phyloP scores from a whole-genome alignment of 192 early-diverging fungal species.

The Dissophora ornata region DNA sequence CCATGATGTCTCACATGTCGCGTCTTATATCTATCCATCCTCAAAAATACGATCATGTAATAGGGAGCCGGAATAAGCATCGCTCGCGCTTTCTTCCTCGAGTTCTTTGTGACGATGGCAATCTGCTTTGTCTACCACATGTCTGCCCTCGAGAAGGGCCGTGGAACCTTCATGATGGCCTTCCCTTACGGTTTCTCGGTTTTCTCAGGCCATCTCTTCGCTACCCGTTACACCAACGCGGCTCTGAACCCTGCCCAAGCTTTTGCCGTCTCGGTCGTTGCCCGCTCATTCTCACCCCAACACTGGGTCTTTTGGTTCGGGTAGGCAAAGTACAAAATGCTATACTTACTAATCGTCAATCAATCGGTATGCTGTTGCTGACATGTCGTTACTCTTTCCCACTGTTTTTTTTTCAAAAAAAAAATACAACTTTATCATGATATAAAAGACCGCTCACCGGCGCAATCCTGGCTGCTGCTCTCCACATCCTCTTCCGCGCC shows the following conservation, averaged over 20 bases:
- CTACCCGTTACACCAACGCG: constrained; percentile 53
- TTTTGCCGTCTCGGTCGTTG: constrained; percentile 67
- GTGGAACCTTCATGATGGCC: constrained; percentile 37
- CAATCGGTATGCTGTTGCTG: too few relatives aligned
- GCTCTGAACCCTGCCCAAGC: constrained; percentile 75
- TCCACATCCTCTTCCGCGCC: constrained; percentile 44
- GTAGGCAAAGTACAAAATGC: too few relatives aligned
- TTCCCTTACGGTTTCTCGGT: constrained; percentile 41
- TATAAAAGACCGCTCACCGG: constrained; percentile 36
- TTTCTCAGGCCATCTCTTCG: constrained; percentile 42
- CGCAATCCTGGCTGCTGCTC: constrained; percentile 23
- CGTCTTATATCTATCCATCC: background rate
- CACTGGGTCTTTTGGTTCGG: constrained; percentile 79
- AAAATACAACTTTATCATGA: too few relatives aligned
- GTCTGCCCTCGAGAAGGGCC: constrained; percentile 41
- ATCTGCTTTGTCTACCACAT: constrained; percentile 45
- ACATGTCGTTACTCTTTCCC: too few relatives aligned
- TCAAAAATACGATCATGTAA: constrained; percentile 12
- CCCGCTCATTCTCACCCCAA: constrained; percentile 55
- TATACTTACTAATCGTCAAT: too few relatives aligned
- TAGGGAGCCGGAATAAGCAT: constrained; percentile 23
- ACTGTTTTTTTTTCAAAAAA: too few relatives aligned
- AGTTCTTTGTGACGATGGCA: constrained; percentile 44
- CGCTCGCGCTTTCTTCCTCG: constrained; percentile 47
- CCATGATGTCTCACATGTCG: background rate